Evolutionary conservation across 2,329 filamentous ascomycete genomes (phyloP).

Genomic region (Pseudocercospora fuligena): DNA sequence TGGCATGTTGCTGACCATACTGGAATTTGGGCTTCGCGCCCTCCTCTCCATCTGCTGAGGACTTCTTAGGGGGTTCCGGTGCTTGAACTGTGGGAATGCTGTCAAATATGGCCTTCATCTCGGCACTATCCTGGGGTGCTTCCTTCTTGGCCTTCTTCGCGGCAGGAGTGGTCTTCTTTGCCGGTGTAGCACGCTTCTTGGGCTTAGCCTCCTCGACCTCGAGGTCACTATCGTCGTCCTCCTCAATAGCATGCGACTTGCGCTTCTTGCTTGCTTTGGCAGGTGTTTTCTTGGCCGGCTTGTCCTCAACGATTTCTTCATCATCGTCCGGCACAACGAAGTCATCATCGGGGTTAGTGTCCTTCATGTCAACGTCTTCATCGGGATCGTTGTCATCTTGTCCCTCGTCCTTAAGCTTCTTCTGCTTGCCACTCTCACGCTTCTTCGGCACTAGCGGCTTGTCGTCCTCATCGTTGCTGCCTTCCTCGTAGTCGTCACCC

Average conservation of each 20-base stretch:
- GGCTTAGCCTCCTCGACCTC: constrained; percentile 51
- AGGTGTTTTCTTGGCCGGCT: constrained; percentile 45
- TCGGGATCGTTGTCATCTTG: constrained; percentile 48
- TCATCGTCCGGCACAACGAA: constrained; percentile 51
- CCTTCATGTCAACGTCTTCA: constrained; percentile 60
- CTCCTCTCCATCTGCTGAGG: constrained; percentile 54
- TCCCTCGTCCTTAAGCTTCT: constrained; percentile 42
- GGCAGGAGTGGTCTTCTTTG: constrained; percentile 58
- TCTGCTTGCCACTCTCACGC: constrained; percentile 27
- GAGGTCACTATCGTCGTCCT: constrained; percentile 55
- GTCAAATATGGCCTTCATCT: constrained; percentile 83
- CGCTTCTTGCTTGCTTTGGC: constrained; percentile 55
- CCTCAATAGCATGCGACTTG: constrained; percentile 62
- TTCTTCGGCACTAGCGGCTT: constrained; percentile 61
- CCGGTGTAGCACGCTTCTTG: constrained; percentile 58
- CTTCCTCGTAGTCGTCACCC: constrained; percentile 74
- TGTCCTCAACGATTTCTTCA: constrained; percentile 45
- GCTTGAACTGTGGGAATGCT: constrained; percentile 82
- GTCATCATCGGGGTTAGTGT: constrained; percentile 53
- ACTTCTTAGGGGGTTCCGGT: constrained; percentile 77
- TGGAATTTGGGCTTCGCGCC: constrained; percentile 70
- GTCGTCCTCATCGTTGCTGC: constrained; percentile 68
- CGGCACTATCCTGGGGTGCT: constrained; percentile 68
- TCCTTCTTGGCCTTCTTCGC: constrained; percentile 67
- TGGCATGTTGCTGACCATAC: constrained; percentile 64